These are phyloP conservation scores for Penicillium argentinense DNA, from an alignment of 495 filamentous ascomycete species.

Conservation along the genomic window DNA sequence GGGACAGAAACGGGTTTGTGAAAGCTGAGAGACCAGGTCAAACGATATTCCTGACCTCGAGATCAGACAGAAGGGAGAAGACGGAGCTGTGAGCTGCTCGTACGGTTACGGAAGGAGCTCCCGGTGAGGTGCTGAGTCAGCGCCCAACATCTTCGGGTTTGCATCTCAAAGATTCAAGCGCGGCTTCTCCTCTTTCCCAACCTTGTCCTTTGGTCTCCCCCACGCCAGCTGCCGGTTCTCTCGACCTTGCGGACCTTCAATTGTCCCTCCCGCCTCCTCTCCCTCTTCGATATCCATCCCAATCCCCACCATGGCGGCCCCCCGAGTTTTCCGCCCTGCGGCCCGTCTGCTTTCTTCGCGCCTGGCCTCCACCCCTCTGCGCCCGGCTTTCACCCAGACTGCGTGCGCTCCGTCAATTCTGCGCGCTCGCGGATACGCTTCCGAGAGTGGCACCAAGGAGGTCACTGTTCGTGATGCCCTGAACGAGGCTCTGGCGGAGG, in stretches of 20 bases:
- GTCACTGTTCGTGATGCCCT: conserved; percentile 95
- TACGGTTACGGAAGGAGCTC: conserved; percentile 34
- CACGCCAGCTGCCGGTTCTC: conserved; percentile 25
- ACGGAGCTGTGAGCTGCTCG: not conserved
- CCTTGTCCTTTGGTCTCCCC: conserved; percentile 19
- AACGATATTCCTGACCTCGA: too few relatives aligned
- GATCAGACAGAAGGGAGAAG: conserved; percentile 4
- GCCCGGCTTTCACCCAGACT: conserved; percentile 51
- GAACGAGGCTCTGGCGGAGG: conserved; percentile 96
- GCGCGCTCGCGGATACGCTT: conserved; percentile 48
- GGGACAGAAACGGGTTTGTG: too few relatives aligned
- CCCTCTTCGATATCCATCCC: conserved; percentile 15
- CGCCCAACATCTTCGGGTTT: conserved; percentile 42
- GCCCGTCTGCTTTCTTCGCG: conserved; percentile 70
- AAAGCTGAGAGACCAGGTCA: too few relatives aligned
- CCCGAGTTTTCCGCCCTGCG: conserved; percentile 80
- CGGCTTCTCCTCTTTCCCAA: conserved; percentile 19
- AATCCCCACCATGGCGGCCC: conserved; percentile 56
- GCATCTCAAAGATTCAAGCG: conserved; percentile 30
- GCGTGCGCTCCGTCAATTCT: conserved; percentile 47
- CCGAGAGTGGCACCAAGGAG: conserved; percentile 71
- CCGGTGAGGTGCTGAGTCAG: conserved; percentile 46
- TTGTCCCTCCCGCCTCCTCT: conserved; percentile 22
- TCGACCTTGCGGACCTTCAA: conserved; percentile 31
- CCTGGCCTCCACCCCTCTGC: conserved; percentile 50